Conservation (phyloP, 768 basidiomycete species). For the Termitomyces sp. region DNA sequence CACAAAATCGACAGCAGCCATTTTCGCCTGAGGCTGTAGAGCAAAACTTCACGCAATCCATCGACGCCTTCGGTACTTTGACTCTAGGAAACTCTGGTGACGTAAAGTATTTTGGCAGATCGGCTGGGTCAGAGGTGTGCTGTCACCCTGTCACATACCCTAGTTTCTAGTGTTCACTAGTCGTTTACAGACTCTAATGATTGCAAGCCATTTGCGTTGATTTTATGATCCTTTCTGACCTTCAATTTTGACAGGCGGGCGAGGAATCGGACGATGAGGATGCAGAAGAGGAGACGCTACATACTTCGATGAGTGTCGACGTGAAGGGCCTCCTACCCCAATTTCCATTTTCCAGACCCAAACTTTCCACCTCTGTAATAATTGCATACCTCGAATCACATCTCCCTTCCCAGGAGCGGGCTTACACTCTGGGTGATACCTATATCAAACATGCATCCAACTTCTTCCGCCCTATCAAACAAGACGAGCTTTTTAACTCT, state of each 20-base stretch:
- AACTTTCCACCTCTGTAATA: conserved; percentile 25
- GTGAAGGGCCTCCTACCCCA: conserved; percentile 35
- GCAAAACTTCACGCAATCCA: conserved; percentile 30
- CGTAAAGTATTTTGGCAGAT: conserved; percentile 62
- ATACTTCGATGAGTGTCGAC: conserved; percentile 23
- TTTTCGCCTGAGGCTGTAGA: conserved; percentile 23
- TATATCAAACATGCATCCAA: conserved; percentile 45
- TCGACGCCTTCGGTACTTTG: conserved; percentile 63
- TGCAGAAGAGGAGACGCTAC: conserved; percentile 16
- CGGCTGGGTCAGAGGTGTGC: conserved; percentile 58
- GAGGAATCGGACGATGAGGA: conserved; percentile 27
- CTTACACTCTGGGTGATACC: conserved; percentile 34
- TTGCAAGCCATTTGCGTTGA: conserved; percentile 22
- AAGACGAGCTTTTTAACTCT: conserved; percentile 41
- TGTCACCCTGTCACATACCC: background rate
- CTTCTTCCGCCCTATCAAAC: conserved; percentile 50
- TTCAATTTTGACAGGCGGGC: conserved; percentile 22
- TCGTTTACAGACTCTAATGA: conserved; percentile 36
- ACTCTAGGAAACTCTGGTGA: conserved; percentile 59
- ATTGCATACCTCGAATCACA: conserved; percentile 35
- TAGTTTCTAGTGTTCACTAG: background rate
- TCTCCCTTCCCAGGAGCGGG: conserved; percentile 45
- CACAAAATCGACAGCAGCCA: conserved; percentile 19
- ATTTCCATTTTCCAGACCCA: conserved; percentile 37
- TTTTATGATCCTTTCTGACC: background rate